Conservation (phyloP, 1,284 basidiomycete genomes). For the Entoloma clypeatum region DNA sequence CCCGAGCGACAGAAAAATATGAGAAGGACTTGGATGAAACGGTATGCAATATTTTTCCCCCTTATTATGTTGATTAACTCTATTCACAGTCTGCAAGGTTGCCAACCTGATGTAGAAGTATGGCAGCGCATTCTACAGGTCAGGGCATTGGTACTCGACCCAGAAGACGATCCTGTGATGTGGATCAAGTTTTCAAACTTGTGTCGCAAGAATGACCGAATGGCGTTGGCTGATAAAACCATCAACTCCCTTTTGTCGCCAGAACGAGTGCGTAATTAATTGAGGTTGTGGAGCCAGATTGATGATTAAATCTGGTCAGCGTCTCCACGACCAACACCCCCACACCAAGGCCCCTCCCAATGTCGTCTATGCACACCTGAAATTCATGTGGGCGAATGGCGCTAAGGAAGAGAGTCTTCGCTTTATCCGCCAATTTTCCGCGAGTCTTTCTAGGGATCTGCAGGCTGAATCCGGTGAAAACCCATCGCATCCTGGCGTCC, state of each 20-base stretch:
- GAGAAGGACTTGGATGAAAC: conserved; percentile 93
- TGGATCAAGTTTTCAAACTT: conserved; percentile 73
- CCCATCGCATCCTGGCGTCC: conserved; percentile 44
- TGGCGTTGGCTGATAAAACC: conserved; percentile 92
- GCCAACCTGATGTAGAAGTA: conserved; percentile 97
- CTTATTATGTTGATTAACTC: neutral
- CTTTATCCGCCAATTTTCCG: conserved; percentile 85
- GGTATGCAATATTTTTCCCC: conserved; percentile 44
- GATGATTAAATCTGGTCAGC: conserved; percentile 26
- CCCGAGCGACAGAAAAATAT: conserved; percentile 86
- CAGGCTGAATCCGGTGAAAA: conserved; percentile 50
- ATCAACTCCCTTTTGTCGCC: conserved; percentile 86
- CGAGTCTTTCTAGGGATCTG: conserved; percentile 74
- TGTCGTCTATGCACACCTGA: conserved; percentile 96
- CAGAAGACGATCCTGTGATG: conserved; percentile 93
- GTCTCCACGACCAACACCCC: conserved; percentile 42
- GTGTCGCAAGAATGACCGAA: conserved; percentile 49
- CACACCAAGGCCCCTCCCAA: conserved; percentile 85
- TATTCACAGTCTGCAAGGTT: conserved; percentile 76
- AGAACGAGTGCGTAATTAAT: conserved; percentile 43
- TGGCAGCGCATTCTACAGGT: conserved; percentile 99
- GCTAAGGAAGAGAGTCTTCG: conserved; percentile 76
- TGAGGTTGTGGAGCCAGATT: conserved; percentile 2
- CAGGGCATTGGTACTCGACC: conserved; percentile 89
- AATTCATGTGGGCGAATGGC: conserved; percentile 94